Base-by-base conservation (phyloP, 2,329 filamentous ascomycete genomes). In the Diplodia scrobiculata region DNA sequence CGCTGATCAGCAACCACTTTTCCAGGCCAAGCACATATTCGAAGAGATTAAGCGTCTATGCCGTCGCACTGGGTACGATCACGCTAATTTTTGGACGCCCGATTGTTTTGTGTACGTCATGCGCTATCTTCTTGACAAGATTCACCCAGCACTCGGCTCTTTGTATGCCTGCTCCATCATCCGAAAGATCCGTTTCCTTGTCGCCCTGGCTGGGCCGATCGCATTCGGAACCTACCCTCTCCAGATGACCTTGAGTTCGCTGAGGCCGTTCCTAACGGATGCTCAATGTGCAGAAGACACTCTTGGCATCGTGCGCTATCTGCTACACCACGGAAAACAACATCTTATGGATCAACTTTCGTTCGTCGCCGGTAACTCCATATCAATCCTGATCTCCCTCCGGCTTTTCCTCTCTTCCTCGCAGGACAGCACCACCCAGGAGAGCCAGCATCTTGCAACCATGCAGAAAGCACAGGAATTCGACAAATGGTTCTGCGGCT, bases 251-350 rank as follows among this genome's bases (percentile, higher is more conserved):
- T 82, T 99, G 1, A 91, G 92, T 72, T 89, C 90, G 1, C 82
- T 97, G 21, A 84, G 90, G 10, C 87, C 88, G 0, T 96, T 92
- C 70, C 81, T 98, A 5, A 89, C 89, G 1, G 89, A 98, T 70
- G 84, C 89, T 0, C 90, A 96, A 73, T 98, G 94, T 76, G 91
- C 93, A 10, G 91, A 97, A 73, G 95, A 99, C 79, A 89, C 91
- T 1, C 83, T 98, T 52, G 94, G 93, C 0, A 85, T 99, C 38
- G 87, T 91, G 67, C 90, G 92, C 75, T 97, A 96, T 76, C 83
- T 99, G 1, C 82, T 98, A 14, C 81, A 85, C 5, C 84, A 85
- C 62, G 92, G 94, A 7, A 79, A 80, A 17, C 71, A 79, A 5
- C 88, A 94, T 73, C 81, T 99, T 4, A 78, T 76, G 3, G 82